Percentiles rank a stretch among this genome's conserved stretches.
phyloP scores from a whole-genome alignment of 2,329 filamentous ascomycete genomes.

The Podosphaera leucotricha region DNA sequence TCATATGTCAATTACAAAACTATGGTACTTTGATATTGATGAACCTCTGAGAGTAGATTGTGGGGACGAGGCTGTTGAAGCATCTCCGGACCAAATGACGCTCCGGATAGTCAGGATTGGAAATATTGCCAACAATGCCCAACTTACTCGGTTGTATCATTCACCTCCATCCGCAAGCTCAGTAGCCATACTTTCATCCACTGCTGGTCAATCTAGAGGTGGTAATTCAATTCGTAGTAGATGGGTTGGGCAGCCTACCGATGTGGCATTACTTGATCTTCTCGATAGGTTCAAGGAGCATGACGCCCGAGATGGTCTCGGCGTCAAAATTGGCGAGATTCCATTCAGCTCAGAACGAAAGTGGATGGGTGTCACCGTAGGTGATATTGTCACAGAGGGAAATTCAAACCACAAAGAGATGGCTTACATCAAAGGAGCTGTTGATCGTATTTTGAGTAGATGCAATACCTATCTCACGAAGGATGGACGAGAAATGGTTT shows the following conservation, averaged over 20 bases:
- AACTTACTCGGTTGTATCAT: conserved; percentile 50
- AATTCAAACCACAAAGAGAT: conserved; percentile 33
- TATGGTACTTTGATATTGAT: conserved; percentile 72
- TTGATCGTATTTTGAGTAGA: conserved; percentile 64
- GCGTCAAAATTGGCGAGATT: conserved; percentile 60
- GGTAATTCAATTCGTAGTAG: conserved; percentile 44
- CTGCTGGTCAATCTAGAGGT: conserved; percentile 19
- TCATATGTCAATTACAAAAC: conserved; percentile 90
- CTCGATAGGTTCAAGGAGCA: conserved; percentile 79
- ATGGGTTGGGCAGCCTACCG: conserved; percentile 92
- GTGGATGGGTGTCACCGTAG: conserved; percentile 95
- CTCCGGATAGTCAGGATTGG: conserved; percentile 70
- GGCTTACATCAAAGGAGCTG: conserved; percentile 85
- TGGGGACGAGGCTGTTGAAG: conserved; percentile 29
- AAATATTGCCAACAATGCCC: conserved; percentile 89
- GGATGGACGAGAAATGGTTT: conserved; percentile 63
- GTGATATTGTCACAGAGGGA: conserved; percentile 17
- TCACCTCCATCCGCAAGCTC: conserved; percentile 46
- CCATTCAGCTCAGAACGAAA: conserved; percentile 95
- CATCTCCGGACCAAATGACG: conserved; percentile 46
- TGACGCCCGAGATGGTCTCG: conserved; percentile 68
- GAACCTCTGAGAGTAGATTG: conserved; percentile 23
- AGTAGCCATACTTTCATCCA: conserved; percentile 67
- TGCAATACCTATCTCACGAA: conserved; percentile 80
- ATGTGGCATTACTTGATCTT: conserved; percentile 89